Conservation (phyloP, 768 basidiomycete genomes). For the Tylopilus balloui region DNA sequence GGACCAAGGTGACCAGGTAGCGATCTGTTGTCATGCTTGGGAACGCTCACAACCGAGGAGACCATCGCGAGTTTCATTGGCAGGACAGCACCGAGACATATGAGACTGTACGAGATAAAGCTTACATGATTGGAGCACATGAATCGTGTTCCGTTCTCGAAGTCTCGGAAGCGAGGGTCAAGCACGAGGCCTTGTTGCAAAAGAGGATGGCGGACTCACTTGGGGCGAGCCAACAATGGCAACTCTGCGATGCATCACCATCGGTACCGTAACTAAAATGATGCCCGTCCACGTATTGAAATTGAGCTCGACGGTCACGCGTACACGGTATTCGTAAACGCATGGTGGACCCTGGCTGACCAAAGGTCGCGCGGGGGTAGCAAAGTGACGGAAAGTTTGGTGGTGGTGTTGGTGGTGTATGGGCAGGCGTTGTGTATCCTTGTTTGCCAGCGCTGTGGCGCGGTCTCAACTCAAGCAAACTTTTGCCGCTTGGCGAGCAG, state of each 20-base stretch:
- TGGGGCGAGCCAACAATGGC: constrained; percentile 15
- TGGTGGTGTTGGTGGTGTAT: background rate
- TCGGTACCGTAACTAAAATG: constrained; percentile 31
- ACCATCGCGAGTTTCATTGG: background rate
- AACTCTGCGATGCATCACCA: constrained; percentile 24
- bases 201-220: constrained; percentile 9
- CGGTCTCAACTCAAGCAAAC: constrained; percentile 16
- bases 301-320: constrained; percentile 22
- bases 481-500: constrained; percentile 17
- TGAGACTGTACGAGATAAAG: constrained; percentile 3
- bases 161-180: constrained; percentile 22
- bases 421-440: constrained; percentile 19
- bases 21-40: constrained; percentile 3
- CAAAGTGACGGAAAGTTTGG: background rate
- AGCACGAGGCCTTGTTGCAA: constrained; percentile 21
- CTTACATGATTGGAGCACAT: constrained; percentile 20
- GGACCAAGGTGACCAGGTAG: background rate
- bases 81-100: background rate
- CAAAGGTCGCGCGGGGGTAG: background rate
- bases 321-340: constrained; percentile 16
- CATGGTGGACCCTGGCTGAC: constrained; percentile 6
- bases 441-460: constrained; percentile 27
- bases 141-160: constrained; percentile 22
- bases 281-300: constrained; percentile 27
- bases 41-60: constrained; percentile 4